These are phyloP conservation scores for Bipolaris victoriae DNA, from an alignment of 2,329 filamentous ascomycete species.

Conservation along the genomic window DNA sequence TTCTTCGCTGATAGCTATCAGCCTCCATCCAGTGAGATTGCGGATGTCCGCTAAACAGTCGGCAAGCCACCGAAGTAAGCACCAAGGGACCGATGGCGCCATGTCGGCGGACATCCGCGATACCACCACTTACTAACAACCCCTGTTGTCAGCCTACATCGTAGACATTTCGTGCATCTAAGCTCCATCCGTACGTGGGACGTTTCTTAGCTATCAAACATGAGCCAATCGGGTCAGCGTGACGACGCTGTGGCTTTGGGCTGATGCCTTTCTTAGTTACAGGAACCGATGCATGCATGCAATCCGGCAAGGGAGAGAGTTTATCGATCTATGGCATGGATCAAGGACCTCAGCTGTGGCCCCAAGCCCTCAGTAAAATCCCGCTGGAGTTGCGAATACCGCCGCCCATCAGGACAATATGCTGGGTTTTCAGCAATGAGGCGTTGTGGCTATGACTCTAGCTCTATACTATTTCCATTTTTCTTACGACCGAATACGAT, in stretches of 20 bases:
- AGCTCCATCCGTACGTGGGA: background rate
- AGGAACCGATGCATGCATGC: background rate
- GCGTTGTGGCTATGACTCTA: background rate
- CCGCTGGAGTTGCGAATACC: background rate
- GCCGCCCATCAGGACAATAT: background rate
- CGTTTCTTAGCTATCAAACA: background rate
- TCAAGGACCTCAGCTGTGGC: background rate
- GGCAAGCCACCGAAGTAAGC: background rate
- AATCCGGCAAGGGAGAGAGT: background rate
- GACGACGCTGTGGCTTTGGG: background rate
- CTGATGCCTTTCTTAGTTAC: background rate
- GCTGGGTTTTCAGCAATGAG: background rate
- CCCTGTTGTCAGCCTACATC: background rate
- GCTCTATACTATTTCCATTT: background rate
- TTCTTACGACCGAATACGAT: background rate
- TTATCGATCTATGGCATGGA: background rate
- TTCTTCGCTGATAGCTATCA: background rate
- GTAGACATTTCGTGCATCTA: background rate
- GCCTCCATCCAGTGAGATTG: background rate
- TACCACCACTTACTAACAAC: background rate
- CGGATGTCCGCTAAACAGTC: conserved; percentile 4
- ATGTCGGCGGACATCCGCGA: conserved; percentile 1
- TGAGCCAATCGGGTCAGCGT: background rate
- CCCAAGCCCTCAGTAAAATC: background rate
- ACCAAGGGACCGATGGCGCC: background rate